Base-by-base conservation (phyloP, 1,284 basidiomycete species). In the Pyrrhoderma lamaoense region DNA sequence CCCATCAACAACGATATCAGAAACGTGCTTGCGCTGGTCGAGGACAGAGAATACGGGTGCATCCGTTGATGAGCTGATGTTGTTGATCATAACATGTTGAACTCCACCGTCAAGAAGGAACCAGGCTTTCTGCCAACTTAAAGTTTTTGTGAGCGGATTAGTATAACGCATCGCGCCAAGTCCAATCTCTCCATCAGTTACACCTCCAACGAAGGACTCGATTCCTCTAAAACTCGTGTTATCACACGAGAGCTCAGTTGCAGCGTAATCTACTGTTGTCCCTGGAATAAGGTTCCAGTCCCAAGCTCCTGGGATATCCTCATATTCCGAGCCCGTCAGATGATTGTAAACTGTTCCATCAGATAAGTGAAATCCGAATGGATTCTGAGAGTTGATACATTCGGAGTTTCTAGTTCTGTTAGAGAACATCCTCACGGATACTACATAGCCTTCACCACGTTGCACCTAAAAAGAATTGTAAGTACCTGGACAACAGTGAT, bases 231-330 rank as follows among this genome's bases (percentile, higher is more conserved):
- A 64, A 11, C 60, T 56, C 2, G 73, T 70, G 8, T 64, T 61
- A 8, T 49, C 60, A 57, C 80, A 80, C 36, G 59, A 60, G 3
- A 85, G 69, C 3, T 69, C 68, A 5, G 76, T 80, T 3, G 68
- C 74, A 11, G 63, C 71, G 59, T 79, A 85, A 61, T 80, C 79
- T 21, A 74, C 72, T 0, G 83, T 86, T 16, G 68, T 85, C 1
- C 84, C 83, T 3, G 84, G 83, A 40, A 86, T 77, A 13, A 84
- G 66, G 58, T 83, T 76, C 82, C 82, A 87, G 60, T 87, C 82
- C 82, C 82, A 85, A 1, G 76, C 70, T 1, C 76, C 82, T 7
- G 74, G 68, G 19, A 85, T 81, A 59, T 85, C 80, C 61, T 79
- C 76, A 62, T 86, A 86, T 64, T 86, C 83, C 52, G 75, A 67